Evolutionary conservation across 805 yeast genomes (phyloP), one percentile per base, ranked within the genome.

Genomic region (Komagataella ulmi): DNA sequence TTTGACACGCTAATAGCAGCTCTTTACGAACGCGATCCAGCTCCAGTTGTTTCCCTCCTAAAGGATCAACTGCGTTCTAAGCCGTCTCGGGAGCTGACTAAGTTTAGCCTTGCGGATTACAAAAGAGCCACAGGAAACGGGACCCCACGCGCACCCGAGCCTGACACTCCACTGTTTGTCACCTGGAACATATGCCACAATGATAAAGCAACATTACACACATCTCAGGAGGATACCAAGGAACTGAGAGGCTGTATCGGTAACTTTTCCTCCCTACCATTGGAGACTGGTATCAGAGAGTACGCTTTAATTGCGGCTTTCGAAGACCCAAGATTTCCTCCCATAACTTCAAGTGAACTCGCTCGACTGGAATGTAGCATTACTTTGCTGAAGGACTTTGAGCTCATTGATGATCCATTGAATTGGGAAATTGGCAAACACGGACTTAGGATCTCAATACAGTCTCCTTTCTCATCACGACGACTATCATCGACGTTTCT

Each of bases 201-300:
- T 19, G 19, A 10, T 10, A 10, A 17, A 19, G 10, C 23, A 44
- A 18, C n/a, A 7, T n/a, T 6, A 8, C 17, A 7, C n/a, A 57
- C 59, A 17, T 53, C 56, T 3, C 46, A 55, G 58, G 50, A 63
- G 17, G 61, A 54, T 7, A 60, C 65, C 1, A 61, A 65, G 23
- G 66, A 69, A 12, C 69, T 91, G 49, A 71, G 98, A 46, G 99
- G 99, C 0, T 91, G 99, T 61, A 93, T 91, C 51, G 99, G 99
- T 1, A 90, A 96, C 0, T 93, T 93, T 63, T 69, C 73, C 17
- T 67, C 76, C 14, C 63, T 75, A 52, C 71, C 75, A 0, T 57
- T 86, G 2, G 80, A 74, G 17, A 50, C 60, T 1, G 96, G 93
- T 0, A 73, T 89, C 3, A 63, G 68, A 19, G 71, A 73, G 44